Evolutionary conservation across 768 basidiomycete species (phyloP).

Genomic region (Lentinula detonsa): DNA sequence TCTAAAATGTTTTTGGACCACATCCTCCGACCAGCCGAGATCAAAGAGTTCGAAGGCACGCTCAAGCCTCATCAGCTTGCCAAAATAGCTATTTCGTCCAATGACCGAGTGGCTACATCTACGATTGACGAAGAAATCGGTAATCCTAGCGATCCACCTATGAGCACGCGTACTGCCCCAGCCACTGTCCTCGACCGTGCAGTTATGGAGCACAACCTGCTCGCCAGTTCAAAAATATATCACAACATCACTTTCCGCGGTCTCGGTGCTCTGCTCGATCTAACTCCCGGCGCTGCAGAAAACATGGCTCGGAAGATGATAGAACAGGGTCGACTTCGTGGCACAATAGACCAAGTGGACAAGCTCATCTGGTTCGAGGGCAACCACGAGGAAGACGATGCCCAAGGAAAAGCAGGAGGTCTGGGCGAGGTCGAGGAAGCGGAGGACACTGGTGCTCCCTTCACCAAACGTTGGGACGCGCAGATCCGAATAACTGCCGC

Average conservation of each 20-base stretch:
- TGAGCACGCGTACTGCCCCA: conserved; percentile 83
- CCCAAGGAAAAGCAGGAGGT: conserved; percentile 92
- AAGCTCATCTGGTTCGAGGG: conserved; percentile 92
- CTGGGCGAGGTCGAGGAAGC: conserved; percentile 84
- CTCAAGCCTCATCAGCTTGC: conserved; percentile 93
- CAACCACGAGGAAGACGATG: conserved; percentile 80
- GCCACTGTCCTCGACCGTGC: conserved; percentile 95
- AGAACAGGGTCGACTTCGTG: conserved; percentile 90
- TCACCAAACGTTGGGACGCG: conserved; percentile 95
- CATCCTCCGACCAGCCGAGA: conserved; percentile 85
- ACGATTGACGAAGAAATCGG: conserved; percentile 49
- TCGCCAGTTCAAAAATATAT: conserved; percentile 95
- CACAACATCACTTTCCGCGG: conserved; percentile 96
- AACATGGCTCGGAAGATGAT: conserved; percentile 99
- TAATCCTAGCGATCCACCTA: conserved; percentile 42
- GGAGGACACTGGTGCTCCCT: conserved; percentile 83
- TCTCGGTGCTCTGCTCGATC: conserved; percentile 82
- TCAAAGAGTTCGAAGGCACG: conserved; percentile 82
- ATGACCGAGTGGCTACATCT: conserved; percentile 70
- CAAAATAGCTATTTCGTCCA: conserved; percentile 79
- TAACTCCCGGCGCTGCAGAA: conserved; percentile 91
- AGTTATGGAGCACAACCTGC: conserved; percentile 97
- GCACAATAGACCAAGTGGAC: conserved; percentile 94
- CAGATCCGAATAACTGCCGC: conserved; percentile 87
- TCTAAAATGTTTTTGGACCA: conserved; percentile 99